These are phyloP conservation scores for Candida mattraensis DNA, from an alignment of 805 yeast genomes.

Conservation along the genomic window DNA sequence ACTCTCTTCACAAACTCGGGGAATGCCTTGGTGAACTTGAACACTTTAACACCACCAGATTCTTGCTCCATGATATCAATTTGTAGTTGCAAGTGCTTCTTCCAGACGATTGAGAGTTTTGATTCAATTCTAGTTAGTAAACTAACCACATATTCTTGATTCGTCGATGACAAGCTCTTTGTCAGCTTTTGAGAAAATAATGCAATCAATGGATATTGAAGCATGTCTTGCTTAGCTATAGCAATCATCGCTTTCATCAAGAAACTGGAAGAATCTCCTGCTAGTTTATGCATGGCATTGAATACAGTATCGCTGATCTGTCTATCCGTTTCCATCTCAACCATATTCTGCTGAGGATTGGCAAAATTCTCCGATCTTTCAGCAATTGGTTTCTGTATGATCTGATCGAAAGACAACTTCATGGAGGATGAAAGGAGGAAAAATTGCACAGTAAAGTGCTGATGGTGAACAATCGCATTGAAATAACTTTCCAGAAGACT, in stretches of 20 bases:
- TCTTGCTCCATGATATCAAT: slow-evolving; percentile 38
- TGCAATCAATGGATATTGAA: slow-evolving; percentile 44
- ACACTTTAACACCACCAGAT: slow-evolving; percentile 31
- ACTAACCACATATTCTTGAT: slow-evolving; percentile 63
- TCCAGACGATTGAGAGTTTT: slow-evolving; percentile 57
- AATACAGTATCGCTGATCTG: slow-evolving; percentile 29
- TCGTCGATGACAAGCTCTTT: slow-evolving; percentile 42
- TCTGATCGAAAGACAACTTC: slow-evolving; percentile 39
- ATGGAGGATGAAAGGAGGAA: slow-evolving; percentile 45
- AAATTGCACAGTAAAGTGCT: slow-evolving; percentile 45
- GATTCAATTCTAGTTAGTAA: slow-evolving; percentile 52
- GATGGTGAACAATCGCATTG: slow-evolving; percentile 37
- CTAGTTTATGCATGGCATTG: slow-evolving; percentile 33
- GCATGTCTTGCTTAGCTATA: slow-evolving; percentile 37
- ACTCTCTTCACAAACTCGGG: slow-evolving; percentile 45
- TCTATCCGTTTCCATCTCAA: slow-evolving; percentile 31
- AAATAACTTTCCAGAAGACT: slow-evolving; percentile 14
- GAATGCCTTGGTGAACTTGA: slow-evolving; percentile 46
- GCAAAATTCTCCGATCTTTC: slow-evolving; percentile 22
- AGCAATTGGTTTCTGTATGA: slow-evolving; percentile 35
- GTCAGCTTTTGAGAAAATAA: slow-evolving; percentile 43
- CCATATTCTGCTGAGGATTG: slow-evolving; percentile 1
- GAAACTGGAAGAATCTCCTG: slow-evolving; percentile 23
- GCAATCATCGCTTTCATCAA: slow-evolving; percentile 36
- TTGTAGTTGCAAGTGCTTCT: slow-evolving; percentile 56